Base-by-base conservation (phyloP, 1,284 basidiomycete genomes). In the Peniophora sp. region DNA sequence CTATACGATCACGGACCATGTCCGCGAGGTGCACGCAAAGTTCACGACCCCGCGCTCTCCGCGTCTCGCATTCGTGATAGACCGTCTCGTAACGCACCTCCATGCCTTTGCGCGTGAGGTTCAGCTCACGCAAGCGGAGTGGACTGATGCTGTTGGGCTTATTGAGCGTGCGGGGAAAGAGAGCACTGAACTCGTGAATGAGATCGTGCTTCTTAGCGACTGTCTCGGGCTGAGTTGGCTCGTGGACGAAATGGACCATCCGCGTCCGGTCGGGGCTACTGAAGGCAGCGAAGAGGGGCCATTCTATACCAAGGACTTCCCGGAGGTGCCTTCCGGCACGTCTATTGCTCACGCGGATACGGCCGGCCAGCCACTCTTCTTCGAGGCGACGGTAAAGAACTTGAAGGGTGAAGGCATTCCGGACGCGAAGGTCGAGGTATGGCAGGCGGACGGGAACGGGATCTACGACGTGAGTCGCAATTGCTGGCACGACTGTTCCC, bases 391-490 rank as follows among this genome's bases (percentile, higher is more conserved):
- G 3, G 58, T 72, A 20, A 66, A 65, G 58, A 64, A 70, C 51
- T 59, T 61, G 11, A 62, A 66, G 44, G 70, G 70, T 14, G 60
- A 67, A 45, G 61, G 59, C 14, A 58, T 71, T 53, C 49, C 58
- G 47, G 65, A 62, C 12, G 67, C 61, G 10, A 69, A 66, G 45
- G 65, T 67, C 23, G 69, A 72, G 44, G 62, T 71, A 36, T 72
- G 70, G 70, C 69, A 72, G 63, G 67, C 69, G 32, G 69, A 72
- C 52, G 68, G 67, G 3, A 65, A 70, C 47, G 69, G 70, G 6
- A 56, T 69, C 9, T 72, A 72, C 54, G 70, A 72, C 50, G 68
- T 70, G 32, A 69, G 71, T 51, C 6, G 12, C n/a, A 6, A 12
- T 12, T 12, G 12, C 69, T 70, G n/a, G 49, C 65, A 63, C 8